phyloP scores from a whole-genome alignment of 192 early-diverging fungal species.

The Oehlia diaphana region DNA sequence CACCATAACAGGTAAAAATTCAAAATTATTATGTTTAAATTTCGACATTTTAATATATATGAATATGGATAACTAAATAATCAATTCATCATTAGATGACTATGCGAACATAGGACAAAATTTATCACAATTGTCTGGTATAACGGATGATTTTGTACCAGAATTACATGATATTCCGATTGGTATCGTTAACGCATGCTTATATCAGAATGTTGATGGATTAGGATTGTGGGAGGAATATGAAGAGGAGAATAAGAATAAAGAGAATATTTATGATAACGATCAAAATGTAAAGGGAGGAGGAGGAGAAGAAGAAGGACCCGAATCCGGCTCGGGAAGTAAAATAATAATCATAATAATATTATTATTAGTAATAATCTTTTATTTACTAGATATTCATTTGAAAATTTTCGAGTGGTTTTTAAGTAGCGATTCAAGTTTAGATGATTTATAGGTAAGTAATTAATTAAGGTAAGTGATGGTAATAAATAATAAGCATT shows the following conservation, averaged over 20 bases:
- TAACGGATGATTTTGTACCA: conserved; percentile 56
- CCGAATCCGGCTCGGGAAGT: not conserved
- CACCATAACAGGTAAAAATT: conserved; percentile 67
- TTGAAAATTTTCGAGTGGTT: no score
- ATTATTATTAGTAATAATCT: no score
- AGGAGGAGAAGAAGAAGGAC: not conserved
- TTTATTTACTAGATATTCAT: no score
- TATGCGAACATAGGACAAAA: conserved; percentile 48
- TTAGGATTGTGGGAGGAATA: not conserved
- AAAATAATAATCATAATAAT: not conserved
- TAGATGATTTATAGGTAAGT: no score
- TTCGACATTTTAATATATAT: not conserved
- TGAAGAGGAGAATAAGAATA: not conserved
- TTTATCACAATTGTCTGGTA: conserved; percentile 40
- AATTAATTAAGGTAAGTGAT: no score
- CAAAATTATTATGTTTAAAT: not conserved
- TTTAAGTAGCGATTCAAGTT: no score
- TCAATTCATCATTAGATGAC: conserved; percentile 43
- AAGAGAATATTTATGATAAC: not conserved
- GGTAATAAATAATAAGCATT: no score
- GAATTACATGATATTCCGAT: conserved; percentile 69
- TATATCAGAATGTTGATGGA: conserved; percentile 59
- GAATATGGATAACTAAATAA: not conserved
- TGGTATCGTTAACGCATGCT: conserved; percentile 67
- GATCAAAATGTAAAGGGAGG: not conserved